Evolutionary conservation across 371 early-diverging fungal genomes (phyloP), one percentile per base, ranked within the genome.

Genomic region (Mortierella sp.): DNA sequence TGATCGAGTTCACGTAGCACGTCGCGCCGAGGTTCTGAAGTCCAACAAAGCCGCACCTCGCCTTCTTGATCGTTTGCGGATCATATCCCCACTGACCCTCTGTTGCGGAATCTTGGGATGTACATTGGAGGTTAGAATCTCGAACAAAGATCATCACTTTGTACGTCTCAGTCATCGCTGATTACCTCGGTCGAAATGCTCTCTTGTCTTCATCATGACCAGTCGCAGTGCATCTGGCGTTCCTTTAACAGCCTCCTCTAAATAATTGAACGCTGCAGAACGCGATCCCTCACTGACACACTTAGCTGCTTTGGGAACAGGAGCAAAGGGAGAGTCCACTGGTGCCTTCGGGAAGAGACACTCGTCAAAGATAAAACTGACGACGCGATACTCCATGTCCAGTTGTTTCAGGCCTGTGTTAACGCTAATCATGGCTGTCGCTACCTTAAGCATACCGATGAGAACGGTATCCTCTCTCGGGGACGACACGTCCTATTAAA

Each of bases 1-100:
- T 47, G 32, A 81, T 56, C 2, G 85, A 79, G 78, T 91, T 90
- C 59, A 89, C 80, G 68, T 85, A 90, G 60, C 90, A 90, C 8
- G 90, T 91, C 37, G 91, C 90, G 3, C 85, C 85, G n/a, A 84
- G 60, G 24, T 84, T 84, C 58, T 75, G 70, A 31, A 84, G 68
- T 19, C 85, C 85, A 2, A 85, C 85, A 49, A 76, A 84, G 21
- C 83, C 83, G 27, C 84, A 83, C 9, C 50, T 55, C 2, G 83
- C 76, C 42, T 70, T 81, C 63, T 70, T 78, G 55, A 67, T 52
- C 15, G 51, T 54, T 54, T 83, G 78, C 2, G 83, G 83, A 31
- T 75, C 81, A 49, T 83, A 83, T 14, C 79, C 79, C 83, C 83
- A 83, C 30, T 78, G 69, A 27, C 70, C 79, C 19, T 64, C 79